Evolutionary conservation across 23 red algal species (phyloP).

Genomic region (Agarophyton chilense): DNA sequence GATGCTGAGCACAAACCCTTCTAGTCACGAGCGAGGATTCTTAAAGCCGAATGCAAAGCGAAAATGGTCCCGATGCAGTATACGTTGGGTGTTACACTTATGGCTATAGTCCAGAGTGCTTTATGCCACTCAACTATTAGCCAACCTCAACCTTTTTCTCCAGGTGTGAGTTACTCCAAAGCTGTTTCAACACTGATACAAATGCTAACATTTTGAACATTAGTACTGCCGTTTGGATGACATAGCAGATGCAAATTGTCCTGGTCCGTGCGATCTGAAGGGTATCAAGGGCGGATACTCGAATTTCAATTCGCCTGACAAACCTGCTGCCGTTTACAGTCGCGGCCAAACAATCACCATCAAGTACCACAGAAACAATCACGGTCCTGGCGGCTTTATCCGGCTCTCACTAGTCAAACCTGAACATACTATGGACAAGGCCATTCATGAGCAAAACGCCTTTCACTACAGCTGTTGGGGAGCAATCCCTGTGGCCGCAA

Average conservation of each 20-base stretch:
- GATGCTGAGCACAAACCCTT: no score
- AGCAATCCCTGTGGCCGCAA: not conserved
- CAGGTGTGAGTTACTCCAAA: constrained; percentile 9
- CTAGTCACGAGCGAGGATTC: no score
- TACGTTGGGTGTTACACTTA: not conserved
- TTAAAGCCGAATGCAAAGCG: not conserved
- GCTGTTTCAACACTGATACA: not conserved
- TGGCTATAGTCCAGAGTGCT: not conserved
- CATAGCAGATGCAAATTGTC: not conserved
- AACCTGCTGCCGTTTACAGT: not conserved
- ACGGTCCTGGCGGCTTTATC: constrained; percentile 41
- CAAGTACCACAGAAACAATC: constrained; percentile 39
- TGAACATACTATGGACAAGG: constrained; percentile 23
- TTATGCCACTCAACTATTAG: not conserved
- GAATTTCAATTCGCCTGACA: constrained; percentile 7
- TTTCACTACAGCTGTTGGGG: constrained; percentile 63
- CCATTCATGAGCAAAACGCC: constrained; percentile 12
- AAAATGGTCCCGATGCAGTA: not conserved
- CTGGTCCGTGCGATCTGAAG: not conserved
- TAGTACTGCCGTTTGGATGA: not conserved
- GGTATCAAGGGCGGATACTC: constrained; percentile 20
- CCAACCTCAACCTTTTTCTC: constrained; percentile 6
- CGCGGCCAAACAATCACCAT: not conserved
- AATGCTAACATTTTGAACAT: not conserved
- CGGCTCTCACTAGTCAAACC: constrained; percentile 24